A percentile compares a stretch with the other conserved stretches of the same genome.
Evolutionary conservation across 2,329 filamentous ascomycete genomes (phyloP).

Genomic region (Cladosporium sp.): DNA sequence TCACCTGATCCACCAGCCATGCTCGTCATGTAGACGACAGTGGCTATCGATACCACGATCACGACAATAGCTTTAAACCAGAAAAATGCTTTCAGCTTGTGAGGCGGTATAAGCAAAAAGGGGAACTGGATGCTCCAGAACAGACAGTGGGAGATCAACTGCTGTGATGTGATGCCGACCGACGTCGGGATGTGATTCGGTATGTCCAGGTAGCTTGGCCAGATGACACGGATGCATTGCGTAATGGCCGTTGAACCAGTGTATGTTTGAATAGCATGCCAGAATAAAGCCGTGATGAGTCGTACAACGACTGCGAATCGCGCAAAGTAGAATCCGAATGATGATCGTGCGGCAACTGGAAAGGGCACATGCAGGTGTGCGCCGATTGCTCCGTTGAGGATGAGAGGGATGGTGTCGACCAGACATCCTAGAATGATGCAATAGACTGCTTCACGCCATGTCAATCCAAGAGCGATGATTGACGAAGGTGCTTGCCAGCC

Average conservation of each 20-base stretch:
- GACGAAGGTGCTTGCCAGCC: slow-evolving; percentile 44
- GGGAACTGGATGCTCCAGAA: slow-evolving; percentile 29
- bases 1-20: slow-evolving; percentile 58
- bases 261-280: slow-evolving; percentile 31
- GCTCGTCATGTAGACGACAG: slow-evolving; percentile 35
- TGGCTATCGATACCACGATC: slow-evolving; percentile 31
- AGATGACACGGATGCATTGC: slow-evolving; percentile 30
- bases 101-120: slow-evolving; percentile 42
- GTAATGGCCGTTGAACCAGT: slow-evolving; percentile 22
- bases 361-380: slow-evolving; percentile 52
- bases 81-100: slow-evolving; percentile 43
- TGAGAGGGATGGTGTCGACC: slow-evolving; percentile 27
- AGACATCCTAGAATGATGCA: slow-evolving; percentile 31
- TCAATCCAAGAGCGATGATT: slow-evolving; percentile 45
- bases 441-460: slow-evolving; percentile 36
- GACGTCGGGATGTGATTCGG: slow-evolving; percentile 26
- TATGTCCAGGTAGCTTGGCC: slow-evolving; percentile 33
- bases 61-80: slow-evolving; percentile 41
- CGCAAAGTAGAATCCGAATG: slow-evolving; percentile 54
- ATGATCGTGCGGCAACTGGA: slow-evolving; percentile 52
- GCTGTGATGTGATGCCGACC: slow-evolving; percentile 32
- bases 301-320: slow-evolving; percentile 42
- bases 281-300: slow-evolving; percentile 38
- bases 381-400: slow-evolving; percentile 44
- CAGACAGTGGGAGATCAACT: slow-evolving; percentile 32